phyloP scores from a whole-genome alignment of 2,329 filamentous ascomycete genomes.

The Beauveria sp. region DNA sequence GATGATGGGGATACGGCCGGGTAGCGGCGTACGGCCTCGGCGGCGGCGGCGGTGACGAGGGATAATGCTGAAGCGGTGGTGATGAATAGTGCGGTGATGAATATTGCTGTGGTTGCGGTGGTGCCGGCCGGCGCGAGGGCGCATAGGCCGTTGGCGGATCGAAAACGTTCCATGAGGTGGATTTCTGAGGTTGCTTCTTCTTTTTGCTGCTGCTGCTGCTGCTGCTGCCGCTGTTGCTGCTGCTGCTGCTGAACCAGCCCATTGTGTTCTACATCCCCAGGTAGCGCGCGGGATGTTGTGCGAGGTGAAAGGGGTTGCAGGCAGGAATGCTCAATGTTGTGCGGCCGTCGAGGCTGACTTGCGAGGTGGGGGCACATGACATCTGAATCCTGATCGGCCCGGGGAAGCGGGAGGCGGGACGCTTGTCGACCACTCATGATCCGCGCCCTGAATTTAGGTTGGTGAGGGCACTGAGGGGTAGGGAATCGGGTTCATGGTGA shows the following conservation, averaged over 20 bases:
- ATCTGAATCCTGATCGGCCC: background rate
- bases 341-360: background rate
- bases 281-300: background rate
- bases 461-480: too few relatives aligned
- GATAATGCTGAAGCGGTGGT: background rate
- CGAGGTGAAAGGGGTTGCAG: background rate
- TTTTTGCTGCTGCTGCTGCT: background rate
- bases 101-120: slow-evolving; percentile 7
- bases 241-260: slow-evolving; percentile 9
- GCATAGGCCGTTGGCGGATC: slow-evolving; percentile 12
- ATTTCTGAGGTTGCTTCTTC: background rate
- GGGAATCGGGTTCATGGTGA: too few relatives aligned
- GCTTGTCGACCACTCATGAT: background rate
- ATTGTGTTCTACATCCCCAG: background rate
- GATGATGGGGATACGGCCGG: slow-evolving; percentile 3
- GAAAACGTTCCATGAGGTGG: background rate
- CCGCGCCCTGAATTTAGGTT: background rate
- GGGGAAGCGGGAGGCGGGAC: background rate
- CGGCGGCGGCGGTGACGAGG: background rate
- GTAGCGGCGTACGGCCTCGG: background rate
- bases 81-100: background rate
- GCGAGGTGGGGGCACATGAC: background rate
- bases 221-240: background rate
- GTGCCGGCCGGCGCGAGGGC: background rate
- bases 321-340: background rate